Percentiles rank a stretch among this genome's conserved stretches.
Conservation (phyloP, 805 yeast species). For the Phaffomyces antillensis region DNA sequence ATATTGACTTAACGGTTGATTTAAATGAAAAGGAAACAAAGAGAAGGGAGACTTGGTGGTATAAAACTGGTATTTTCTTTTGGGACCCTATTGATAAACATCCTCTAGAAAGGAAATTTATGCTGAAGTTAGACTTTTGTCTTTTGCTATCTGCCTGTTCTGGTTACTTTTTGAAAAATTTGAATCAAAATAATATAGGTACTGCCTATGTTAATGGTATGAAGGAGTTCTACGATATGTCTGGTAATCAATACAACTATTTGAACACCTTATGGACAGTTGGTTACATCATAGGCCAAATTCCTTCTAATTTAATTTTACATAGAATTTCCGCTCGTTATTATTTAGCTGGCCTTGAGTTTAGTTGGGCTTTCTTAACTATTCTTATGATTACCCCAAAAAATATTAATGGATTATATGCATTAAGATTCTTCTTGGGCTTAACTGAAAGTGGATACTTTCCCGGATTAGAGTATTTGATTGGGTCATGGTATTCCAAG, state of each 20-base stretch:
- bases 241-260: constrained; percentile 37
- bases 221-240: constrained; percentile 36
- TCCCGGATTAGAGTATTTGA: constrained; percentile 38
- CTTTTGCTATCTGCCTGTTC: constrained; percentile 34
- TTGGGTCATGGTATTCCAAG: constrained; percentile 32
- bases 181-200: constrained; percentile 34
- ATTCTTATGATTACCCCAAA: constrained; percentile 25
- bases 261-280: constrained; percentile 38
- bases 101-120: constrained; percentile 27
- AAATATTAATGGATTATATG: constrained; percentile 22
- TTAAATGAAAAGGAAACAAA: constrained; percentile 2
- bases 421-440: constrained; percentile 32
- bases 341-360: constrained; percentile 36
- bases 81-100: constrained; percentile 11
- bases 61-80: constrained; percentile 4
- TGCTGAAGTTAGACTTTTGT: constrained; percentile 30
- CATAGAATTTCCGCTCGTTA: constrained; percentile 35
- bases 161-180: constrained; percentile 39
- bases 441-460: constrained; percentile 38
- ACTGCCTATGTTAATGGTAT: constrained; percentile 42
- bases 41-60: constrained; percentile 12
- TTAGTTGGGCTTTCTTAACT: constrained; percentile 36
- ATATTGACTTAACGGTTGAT: constrained; percentile 7
- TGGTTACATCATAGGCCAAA: constrained; percentile 43
- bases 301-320: constrained; percentile 37